These are phyloP conservation scores for Lactarius hengduanensis DNA, from an alignment of 768 basidiomycete species.

Conservation along the genomic window DNA sequence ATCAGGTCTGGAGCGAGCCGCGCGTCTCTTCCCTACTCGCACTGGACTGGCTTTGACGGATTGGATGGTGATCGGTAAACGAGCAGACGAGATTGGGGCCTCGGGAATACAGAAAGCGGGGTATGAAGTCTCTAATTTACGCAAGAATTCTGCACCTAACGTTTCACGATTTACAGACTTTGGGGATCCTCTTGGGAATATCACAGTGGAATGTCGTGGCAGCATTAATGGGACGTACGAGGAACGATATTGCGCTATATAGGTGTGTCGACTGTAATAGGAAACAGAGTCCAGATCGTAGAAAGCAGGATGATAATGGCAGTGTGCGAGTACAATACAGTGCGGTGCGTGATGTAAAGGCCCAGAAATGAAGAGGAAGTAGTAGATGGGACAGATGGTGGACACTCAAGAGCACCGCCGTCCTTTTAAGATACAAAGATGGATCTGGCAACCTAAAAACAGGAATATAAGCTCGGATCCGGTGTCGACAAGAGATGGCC, in stretches of 20 bases:
- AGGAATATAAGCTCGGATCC: constrained; percentile 23
- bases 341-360: constrained; percentile 61
- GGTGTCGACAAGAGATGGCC: constrained; percentile 34
- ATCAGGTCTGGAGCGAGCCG: constrained; percentile 61
- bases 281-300: constrained; percentile 47
- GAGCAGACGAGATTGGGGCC: constrained; percentile 58
- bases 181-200: constrained; percentile 38
- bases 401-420: constrained; percentile 30
- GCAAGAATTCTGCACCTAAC: constrained; percentile 18
- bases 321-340: constrained; percentile 83
- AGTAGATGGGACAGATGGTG: constrained; percentile 82
- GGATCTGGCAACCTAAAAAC: constrained; percentile 65
- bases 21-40: constrained; percentile 77
- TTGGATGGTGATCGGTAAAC: constrained; percentile 64
- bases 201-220: constrained; percentile 38
- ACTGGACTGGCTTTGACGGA: constrained; percentile 77
- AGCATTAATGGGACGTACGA: constrained; percentile 28
- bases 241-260: constrained; percentile 38
- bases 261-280: constrained; percentile 39
- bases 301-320: constrained; percentile 43
- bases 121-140: constrained; percentile 43
- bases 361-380: constrained; percentile 45
- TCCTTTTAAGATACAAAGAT: constrained; percentile 64
- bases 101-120: constrained; percentile 78
- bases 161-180: constrained; percentile 33